Percentiles rank a stretch among this genome's conserved stretches.
Evolutionary conservation across 352 stramenopile genomes (phyloP).

Genomic region (Pythium volutum): DNA sequence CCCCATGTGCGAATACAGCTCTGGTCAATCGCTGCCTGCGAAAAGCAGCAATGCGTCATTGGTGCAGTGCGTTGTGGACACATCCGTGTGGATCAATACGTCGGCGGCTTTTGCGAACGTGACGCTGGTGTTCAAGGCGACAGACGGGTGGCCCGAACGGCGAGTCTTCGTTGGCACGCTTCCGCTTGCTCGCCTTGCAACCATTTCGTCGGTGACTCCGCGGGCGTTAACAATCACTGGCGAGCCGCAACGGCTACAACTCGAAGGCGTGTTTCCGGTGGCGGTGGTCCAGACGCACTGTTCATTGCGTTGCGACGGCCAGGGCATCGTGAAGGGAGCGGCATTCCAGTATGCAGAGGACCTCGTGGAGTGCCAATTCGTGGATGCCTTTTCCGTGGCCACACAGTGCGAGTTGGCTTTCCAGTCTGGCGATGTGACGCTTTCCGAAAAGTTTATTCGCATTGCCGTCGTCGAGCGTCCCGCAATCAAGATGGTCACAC

Average conservation of each 20-base stretch:
- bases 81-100: neutral
- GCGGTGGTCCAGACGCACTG: neutral
- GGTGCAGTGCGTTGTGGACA: conserved; percentile 2
- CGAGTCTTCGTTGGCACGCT: conserved; percentile 1
- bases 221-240: neutral
- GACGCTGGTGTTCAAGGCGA: neutral
- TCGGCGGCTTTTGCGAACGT: conserved; percentile 3
- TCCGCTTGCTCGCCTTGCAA: neutral
- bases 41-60: neutral
- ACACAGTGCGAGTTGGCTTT: conserved; percentile 8
- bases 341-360: conserved; percentile 2
- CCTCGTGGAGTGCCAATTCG: conserved; percentile 14
- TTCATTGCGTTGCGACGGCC: conserved; percentile 1
- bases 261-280: conserved; percentile 14
- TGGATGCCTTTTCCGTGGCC: neutral
- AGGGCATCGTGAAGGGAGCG: neutral
- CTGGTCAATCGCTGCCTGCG: neutral
- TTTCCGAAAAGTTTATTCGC: conserved; percentile 3
- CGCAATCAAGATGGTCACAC: neutral
- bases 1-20: conserved; percentile 12
- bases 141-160: neutral
- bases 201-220: conserved; percentile 1
- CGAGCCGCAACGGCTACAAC: conserved; percentile 1
- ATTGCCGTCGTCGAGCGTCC: neutral
- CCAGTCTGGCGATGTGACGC: neutral